Base-by-base conservation (phyloP, 805 yeast genomes). In the Starmerella sp. region DNA sequence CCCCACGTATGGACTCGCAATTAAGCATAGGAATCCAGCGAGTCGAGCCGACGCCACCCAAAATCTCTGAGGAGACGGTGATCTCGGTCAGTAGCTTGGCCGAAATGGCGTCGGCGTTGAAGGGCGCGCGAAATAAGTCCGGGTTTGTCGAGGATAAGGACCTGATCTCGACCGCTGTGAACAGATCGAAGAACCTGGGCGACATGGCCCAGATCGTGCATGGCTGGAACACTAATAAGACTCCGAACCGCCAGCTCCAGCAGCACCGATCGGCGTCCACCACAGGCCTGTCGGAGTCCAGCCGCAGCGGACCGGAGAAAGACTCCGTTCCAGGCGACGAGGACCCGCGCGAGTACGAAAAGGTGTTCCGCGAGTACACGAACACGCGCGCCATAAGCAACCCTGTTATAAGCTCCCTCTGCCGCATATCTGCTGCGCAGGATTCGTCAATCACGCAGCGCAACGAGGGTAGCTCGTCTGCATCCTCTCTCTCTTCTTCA, bases 41-140 rank as follows among this genome's bases (percentile, higher is more conserved):
- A 5, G 60, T 62, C 28, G 64, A 57, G 38, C 65, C 66, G 9
- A 60, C 62, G 2, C 63, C 65, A 22, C 63, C 66, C 3, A 60
- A 63, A 44, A 44, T 63, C 15, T 51, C 59, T 13, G 65, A 60
- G 28, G 66, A 63, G 29, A 59, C 62, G 6, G 66, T 63, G 2
- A 59, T 63, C 4, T 53, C 62, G 5, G 64, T 63, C 6, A 58
- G 63, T 35, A 59, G 62, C 38, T 32, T 61, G 13, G 63, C 63
- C 3, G 64, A 59, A 29, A 62, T 62, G 65, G 65, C 65, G 2
- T 42, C 56, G 10, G 65, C 64, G 2, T 48, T 62, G 29, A 59
- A 61, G 39, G 58, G 54, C 5, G 57, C 53, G 22, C 57, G 61
- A 3, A 49, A 51, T 30, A 56, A 60, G 34, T 48, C 61, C 1